Conservation (phyloP, 768 basidiomycete species). For the Suillus bovinus region DNA sequence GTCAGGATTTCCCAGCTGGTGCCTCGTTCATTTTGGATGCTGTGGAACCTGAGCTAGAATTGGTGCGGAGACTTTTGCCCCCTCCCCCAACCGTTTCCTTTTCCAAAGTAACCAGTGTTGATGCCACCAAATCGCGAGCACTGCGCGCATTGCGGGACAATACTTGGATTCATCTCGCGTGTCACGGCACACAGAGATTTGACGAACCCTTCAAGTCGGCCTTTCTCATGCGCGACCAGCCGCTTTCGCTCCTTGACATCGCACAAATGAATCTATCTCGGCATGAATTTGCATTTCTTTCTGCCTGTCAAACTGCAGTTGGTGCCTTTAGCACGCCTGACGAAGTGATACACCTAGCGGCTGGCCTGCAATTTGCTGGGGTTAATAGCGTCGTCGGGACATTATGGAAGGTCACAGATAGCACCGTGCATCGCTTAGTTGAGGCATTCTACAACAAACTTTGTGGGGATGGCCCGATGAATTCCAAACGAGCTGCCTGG, state of each 20-base stretch:
- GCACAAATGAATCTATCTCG: neutral
- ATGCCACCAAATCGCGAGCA: neutral
- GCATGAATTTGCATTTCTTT: slow-evolving; percentile 17
- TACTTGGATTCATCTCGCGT: slow-evolving; percentile 21
- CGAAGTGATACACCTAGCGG: neutral
- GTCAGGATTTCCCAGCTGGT: slow-evolving; percentile 1
- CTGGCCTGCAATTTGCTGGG: neutral
- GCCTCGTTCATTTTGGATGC: neutral
- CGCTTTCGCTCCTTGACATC: slow-evolving; percentile 9
- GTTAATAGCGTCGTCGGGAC: no score
- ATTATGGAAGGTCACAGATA: no score
- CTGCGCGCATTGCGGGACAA: slow-evolving; percentile 1
- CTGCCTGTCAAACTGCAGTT: slow-evolving; percentile 18
- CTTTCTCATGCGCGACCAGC: slow-evolving; percentile 5
- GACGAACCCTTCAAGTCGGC: slow-evolving; percentile 15
- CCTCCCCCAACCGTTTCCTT: neutral
- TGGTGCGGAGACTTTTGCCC: neutral
- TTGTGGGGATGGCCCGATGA: no score
- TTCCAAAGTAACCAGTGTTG: neutral
- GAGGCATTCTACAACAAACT: no score
- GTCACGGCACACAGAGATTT: slow-evolving; percentile 15
- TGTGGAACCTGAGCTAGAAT: neutral
- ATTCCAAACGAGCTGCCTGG: no score
- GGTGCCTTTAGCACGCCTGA: neutral
- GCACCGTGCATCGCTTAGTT: no score